phyloP scores from a whole-genome alignment of 495 filamentous ascomycete genomes.

The Trichoderma asperelloides region DNA sequence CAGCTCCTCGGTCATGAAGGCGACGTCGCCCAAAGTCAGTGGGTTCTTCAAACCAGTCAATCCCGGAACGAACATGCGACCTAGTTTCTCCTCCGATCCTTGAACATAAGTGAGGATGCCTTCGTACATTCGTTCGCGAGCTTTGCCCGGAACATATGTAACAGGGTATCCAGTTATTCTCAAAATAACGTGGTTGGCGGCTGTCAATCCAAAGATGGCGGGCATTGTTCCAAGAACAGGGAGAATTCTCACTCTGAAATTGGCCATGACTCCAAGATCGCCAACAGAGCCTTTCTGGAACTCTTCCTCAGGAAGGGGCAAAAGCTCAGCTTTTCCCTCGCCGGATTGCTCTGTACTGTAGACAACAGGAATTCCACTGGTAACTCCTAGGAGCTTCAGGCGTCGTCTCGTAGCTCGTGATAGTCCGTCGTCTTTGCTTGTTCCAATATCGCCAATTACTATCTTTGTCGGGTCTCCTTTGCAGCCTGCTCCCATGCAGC shows the following conservation, averaged over 20 bases:
- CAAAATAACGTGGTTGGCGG: constrained; percentile 86
- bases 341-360: constrained; percentile 90
- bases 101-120: constrained; percentile 63
- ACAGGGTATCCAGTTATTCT: constrained; percentile 75
- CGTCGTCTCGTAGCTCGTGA: constrained; percentile 74
- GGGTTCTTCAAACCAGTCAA: constrained; percentile 64
- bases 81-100: constrained; percentile 64
- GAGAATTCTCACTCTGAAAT: constrained; percentile 88
- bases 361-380: constrained; percentile 76
- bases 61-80: constrained; percentile 42
- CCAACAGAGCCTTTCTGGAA: constrained; percentile 79
- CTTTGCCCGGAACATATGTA: constrained; percentile 75
- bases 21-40: constrained; percentile 67
- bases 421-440: constrained; percentile 81
- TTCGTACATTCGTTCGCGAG: constrained; percentile 83
- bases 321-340: constrained; percentile 79
- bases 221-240: constrained; percentile 97
- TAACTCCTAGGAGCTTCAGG: constrained; percentile 72
- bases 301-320: constrained; percentile 83
- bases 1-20: constrained; percentile 83
- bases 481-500: constrained; percentile 94
- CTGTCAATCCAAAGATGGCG: constrained; percentile 82
- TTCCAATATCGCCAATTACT: constrained; percentile 84
- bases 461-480: constrained; percentile 95
- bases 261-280: constrained; percentile 78